phyloP scores from a whole-genome alignment of 148 eudicot species.

The Fagopyrum esculentum region DNA sequence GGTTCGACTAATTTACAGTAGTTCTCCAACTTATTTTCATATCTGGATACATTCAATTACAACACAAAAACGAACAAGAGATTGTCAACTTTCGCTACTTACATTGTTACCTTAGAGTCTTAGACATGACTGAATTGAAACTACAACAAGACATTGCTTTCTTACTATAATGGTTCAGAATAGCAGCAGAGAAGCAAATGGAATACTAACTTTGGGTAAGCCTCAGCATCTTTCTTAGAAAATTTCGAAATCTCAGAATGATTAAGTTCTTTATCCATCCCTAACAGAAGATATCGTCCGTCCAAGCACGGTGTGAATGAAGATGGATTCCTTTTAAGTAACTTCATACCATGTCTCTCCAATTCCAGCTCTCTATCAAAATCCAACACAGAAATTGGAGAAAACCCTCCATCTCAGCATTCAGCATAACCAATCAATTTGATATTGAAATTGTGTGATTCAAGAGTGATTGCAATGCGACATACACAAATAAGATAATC shows the following conservation, averaged over 20 bases:
- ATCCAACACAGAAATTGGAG: background rate
- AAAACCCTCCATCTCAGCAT: background rate
- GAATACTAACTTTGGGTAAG: slow-evolving; percentile 59
- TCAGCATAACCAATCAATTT: background rate
- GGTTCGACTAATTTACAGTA: slow-evolving; percentile 91
- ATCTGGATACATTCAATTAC: slow-evolving; percentile 36
- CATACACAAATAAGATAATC: too few relatives aligned
- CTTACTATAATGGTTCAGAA: background rate
- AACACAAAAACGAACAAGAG: background rate
- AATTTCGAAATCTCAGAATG: slow-evolving; percentile 79
- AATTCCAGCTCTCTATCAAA: slow-evolving; percentile 64
- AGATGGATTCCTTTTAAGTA: slow-evolving; percentile 71
- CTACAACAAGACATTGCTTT: background rate
- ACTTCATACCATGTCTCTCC: slow-evolving; percentile 73
- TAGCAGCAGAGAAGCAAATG: background rate
- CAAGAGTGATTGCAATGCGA: too few relatives aligned
- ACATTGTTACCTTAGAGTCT: background rate
- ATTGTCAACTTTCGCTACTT: background rate
- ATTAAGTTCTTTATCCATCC: slow-evolving; percentile 65
- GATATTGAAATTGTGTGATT: too few relatives aligned
- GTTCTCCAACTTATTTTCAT: slow-evolving; percentile 71
- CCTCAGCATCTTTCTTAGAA: slow-evolving; percentile 68
- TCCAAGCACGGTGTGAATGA: slow-evolving; percentile 88
- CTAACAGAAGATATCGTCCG: slow-evolving; percentile 77
- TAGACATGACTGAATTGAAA: background rate